Percentiles rank a stretch among this genome's conserved stretches.
Evolutionary conservation across 83 land plant species (phyloP).

Genomic region (Isoetes engelmannii): DNA sequence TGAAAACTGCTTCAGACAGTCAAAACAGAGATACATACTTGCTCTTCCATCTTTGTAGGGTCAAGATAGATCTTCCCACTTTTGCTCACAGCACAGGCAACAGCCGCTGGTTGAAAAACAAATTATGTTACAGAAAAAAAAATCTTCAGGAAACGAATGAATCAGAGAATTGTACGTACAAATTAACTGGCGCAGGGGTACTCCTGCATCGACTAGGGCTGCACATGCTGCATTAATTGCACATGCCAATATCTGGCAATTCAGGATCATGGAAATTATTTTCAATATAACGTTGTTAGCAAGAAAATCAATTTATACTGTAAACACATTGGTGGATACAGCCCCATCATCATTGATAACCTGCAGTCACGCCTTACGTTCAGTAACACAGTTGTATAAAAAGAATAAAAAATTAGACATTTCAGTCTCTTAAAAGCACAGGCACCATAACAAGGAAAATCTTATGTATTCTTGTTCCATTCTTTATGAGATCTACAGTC

Average conservation of each 20-base stretch:
- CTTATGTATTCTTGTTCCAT: not conserved
- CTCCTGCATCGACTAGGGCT: slow-evolving; percentile 85
- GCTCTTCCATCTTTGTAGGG: slow-evolving; percentile 69
- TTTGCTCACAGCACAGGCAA: slow-evolving; percentile 57
- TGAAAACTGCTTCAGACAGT: too few relatives aligned
- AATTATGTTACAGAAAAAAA: not conserved
- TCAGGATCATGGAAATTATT: not conserved
- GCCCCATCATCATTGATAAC: slow-evolving; percentile 91
- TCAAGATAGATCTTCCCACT: slow-evolving; percentile 56
- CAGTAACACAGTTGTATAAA: not conserved
- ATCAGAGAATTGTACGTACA: slow-evolving; percentile 34
- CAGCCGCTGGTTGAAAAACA: slow-evolving; percentile 45
- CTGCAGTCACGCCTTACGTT: slow-evolving; percentile 34
- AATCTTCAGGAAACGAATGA: not conserved
- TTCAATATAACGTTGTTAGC: too few relatives aligned
- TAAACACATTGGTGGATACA: slow-evolving; percentile 44
- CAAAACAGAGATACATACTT: slow-evolving; percentile 33
- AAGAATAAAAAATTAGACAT: not conserved
- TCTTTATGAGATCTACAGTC: not conserved
- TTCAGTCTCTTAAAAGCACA: not conserved
- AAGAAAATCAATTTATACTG: too few relatives aligned
- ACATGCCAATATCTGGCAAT: slow-evolving; percentile 48
- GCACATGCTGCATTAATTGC: slow-evolving; percentile 87
- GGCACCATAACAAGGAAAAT: not conserved
- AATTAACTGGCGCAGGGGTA: slow-evolving; percentile 68